These are phyloP conservation scores for Davidsoniella australis DNA, from an alignment of 2,329 filamentous ascomycete genomes.

Conservation along the genomic window DNA sequence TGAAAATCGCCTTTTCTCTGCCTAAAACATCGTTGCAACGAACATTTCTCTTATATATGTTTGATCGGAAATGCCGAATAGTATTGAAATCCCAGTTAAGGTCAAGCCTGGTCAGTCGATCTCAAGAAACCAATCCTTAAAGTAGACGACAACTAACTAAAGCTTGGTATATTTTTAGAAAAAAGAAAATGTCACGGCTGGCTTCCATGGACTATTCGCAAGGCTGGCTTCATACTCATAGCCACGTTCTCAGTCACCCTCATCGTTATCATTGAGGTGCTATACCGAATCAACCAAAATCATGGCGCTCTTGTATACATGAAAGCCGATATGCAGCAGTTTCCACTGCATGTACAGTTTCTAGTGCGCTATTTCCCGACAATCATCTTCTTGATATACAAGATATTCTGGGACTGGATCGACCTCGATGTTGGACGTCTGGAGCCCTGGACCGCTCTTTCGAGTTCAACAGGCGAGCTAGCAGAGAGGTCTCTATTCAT, in stretches of 20 bases:
- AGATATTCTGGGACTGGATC: slow-evolving; percentile 40
- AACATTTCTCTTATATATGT: no score
- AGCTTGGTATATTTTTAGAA: not conserved
- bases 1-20: no score
- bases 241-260: slow-evolving; percentile 23
- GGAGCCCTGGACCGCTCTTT: slow-evolving; percentile 43
- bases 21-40: no score
- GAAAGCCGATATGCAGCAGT: slow-evolving; percentile 18
- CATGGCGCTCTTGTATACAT: slow-evolving; percentile 25
- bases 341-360: slow-evolving; percentile 16
- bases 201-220: slow-evolving; percentile 11
- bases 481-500: slow-evolving; percentile 31
- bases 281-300: slow-evolving; percentile 23
- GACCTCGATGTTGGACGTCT: slow-evolving; percentile 41
- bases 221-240: slow-evolving; percentile 22
- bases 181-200: slow-evolving; percentile 10
- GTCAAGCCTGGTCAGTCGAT: no score
- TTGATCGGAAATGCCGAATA: no score
- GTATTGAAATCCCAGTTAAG: no score
- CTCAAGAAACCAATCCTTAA: no score
- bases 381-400: slow-evolving; percentile 35
- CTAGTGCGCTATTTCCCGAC: slow-evolving; percentile 24
- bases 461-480: slow-evolving; percentile 24
- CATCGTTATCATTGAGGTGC: slow-evolving; percentile 26
- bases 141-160: no score